Evolutionary conservation across 345 rosid species (phyloP), one percentile per base, ranked within the genome.

Genomic region (Pseudoturritis turrita): DNA sequence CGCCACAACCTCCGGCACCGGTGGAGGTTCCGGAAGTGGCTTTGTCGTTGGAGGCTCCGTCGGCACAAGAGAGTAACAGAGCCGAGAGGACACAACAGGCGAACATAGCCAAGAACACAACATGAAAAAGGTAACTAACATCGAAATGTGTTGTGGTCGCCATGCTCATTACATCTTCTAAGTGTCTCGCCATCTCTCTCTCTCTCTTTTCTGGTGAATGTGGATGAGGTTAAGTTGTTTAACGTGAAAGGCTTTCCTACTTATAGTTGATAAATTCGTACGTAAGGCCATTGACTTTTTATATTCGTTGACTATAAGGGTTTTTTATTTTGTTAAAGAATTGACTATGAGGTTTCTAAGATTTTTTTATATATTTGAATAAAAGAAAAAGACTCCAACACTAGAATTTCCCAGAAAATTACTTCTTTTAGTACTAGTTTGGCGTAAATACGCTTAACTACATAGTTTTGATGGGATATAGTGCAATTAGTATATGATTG

Each of bases 1-100:
- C 81, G 19, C 83, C 87, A 3, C 83, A 84, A 4, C 80, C 80
- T 28, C 72, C 86, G 4, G 60, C 71, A 46, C 35, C 4, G 68
- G 41, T 31, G 3, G 84, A 45, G n/a, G 78, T 77, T 0, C 37
- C 70, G 0, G 74, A 68, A 43, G 67, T 41, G n/a, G 74, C 13
- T 40, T 41, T 76, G 36, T 55, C 81, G 53, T 77, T 55, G 21
- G 89, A 73, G 7, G 44, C 77, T 19, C 91, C 92, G 6, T 83
- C 80, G 10, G 87, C 82, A 49, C 91, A 87, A 14, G 83, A 77
- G 47, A 87, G 83, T 63, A 89, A 45, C 14, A 82, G 62, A 77
- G 81, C 84, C 13, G 82, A 84, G 35, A 89, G 53, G 29, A 80
- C 39, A 63, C 81, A 83, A 52, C 83, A 71, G 62, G 80, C 75